phyloP scores from a whole-genome alignment of 331 rosid species.

The Prunus yedoensis region DNA sequence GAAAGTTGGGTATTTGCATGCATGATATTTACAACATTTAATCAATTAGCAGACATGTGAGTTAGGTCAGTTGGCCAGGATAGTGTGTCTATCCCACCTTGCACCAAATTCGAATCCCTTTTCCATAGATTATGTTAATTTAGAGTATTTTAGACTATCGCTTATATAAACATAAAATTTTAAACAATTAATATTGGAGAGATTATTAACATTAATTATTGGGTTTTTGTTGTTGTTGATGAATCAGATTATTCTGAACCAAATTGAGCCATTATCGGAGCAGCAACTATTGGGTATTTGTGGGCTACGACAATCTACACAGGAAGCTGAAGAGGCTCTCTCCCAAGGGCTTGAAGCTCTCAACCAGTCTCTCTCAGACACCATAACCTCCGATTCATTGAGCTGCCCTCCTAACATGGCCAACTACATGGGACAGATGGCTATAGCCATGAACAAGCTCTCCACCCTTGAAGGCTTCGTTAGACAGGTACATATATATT shows the following conservation, averaged over 20 bases:
- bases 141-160: no score
- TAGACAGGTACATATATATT: constrained; percentile 60
- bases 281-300: constrained; percentile 83
- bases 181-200: no score
- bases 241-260: constrained; percentile 57
- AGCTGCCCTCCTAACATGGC: constrained; percentile 77
- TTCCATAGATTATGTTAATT: no score
- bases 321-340: constrained; percentile 81
- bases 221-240: not conserved
- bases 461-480: constrained; percentile 79
- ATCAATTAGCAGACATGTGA: no score
- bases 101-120: accelerated
- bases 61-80: no score
- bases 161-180: not conserved
- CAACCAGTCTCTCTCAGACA: constrained; percentile 70
- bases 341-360: constrained; percentile 84
- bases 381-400: constrained; percentile 74
- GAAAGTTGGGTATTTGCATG: not conserved
- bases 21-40: no score
- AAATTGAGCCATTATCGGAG: constrained; percentile 91
- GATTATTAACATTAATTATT: not conserved
- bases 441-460: constrained; percentile 87
- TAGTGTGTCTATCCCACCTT: no score
- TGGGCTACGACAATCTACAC: constrained; percentile 87
- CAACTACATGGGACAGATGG: constrained; percentile 99